These are phyloP conservation scores for Selenicereus undatus DNA, from an alignment of 148 eudicot species.

Conservation along the genomic window DNA sequence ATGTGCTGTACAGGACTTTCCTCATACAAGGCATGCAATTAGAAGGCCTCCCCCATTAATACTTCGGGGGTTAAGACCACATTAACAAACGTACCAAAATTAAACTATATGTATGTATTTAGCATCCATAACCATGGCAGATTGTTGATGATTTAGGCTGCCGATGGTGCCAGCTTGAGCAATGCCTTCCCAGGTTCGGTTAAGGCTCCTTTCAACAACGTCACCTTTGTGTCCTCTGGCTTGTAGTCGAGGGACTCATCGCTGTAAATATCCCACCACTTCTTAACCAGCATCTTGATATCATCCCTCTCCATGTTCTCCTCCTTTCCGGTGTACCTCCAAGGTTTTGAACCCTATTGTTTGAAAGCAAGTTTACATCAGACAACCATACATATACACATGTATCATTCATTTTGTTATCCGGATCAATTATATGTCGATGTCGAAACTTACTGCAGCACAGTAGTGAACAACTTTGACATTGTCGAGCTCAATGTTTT, in stretches of 20 bases:
- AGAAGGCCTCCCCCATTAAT: not conserved
- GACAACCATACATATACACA: not conserved
- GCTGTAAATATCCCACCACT: slow-evolving; percentile 66
- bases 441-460: slow-evolving; percentile 40
- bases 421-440: not conserved
- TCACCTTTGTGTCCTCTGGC: slow-evolving; percentile 17
- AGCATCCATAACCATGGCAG: not conserved
- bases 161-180: slow-evolving; percentile 28
- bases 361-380: not conserved
- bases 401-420: not conserved
- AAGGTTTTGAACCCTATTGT: slow-evolving; percentile 63
- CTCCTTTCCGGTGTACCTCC: slow-evolving; percentile 76
- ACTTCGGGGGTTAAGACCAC: not conserved
- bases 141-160: slow-evolving; percentile 18
- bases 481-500: slow-evolving; percentile 44
- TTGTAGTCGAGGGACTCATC: slow-evolving; percentile 49
- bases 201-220: slow-evolving; percentile 18
- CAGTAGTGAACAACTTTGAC: slow-evolving; percentile 85
- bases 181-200: slow-evolving; percentile 13
- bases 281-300: slow-evolving; percentile 54
- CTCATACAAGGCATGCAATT: not conserved
- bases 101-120: not conserved
- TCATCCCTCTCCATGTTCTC: slow-evolving; percentile 65
- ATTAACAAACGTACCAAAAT: not conserved
- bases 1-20: not conserved